Conservation (phyloP, 2,329 filamentous ascomycete genomes). For the Aspergillus candidus region DNA sequence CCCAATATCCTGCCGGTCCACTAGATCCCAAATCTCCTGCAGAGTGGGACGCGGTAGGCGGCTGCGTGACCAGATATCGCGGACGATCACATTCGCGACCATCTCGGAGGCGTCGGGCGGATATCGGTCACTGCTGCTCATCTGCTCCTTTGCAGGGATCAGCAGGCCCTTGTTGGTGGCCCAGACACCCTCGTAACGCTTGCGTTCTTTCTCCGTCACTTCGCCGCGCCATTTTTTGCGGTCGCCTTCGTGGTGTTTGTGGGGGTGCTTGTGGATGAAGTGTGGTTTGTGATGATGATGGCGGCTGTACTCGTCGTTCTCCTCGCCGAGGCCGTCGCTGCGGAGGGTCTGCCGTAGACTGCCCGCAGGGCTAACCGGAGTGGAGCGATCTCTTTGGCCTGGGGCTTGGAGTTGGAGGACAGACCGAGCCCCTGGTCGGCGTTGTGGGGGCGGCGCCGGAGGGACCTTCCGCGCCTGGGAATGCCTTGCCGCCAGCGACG, state of each 20-base stretch:
- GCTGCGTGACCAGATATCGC: constrained; percentile 46
- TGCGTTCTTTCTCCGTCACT: constrained; percentile 41
- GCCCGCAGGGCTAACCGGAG: constrained; percentile 33
- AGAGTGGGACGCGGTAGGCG: constrained; percentile 34
- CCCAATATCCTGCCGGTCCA: constrained; percentile 33
- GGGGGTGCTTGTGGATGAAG: constrained; percentile 40
- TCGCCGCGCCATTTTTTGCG: constrained; percentile 41
- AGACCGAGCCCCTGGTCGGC: constrained; percentile 32
- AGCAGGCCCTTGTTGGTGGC: constrained; percentile 43
- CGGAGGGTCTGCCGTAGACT: constrained; percentile 40
- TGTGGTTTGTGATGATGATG: constrained; percentile 28
- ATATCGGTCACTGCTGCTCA: constrained; percentile 12
- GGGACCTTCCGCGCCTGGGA: constrained; percentile 33
- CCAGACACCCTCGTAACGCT: constrained; percentile 47
- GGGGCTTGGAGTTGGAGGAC: constrained; percentile 30
- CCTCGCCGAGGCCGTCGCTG: constrained; percentile 23
- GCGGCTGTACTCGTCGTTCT: constrained; percentile 27
- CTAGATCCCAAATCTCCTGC: constrained; percentile 43
- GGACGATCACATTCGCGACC: constrained; percentile 43
- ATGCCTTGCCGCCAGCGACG: constrained; percentile 40
- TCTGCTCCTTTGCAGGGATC: constrained; percentile 17
- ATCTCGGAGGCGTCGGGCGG: constrained; percentile 29
- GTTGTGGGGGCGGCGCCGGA: constrained; percentile 35
- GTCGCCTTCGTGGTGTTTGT: constrained; percentile 45
- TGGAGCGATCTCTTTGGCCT: constrained; percentile 22